Evolutionary conservation across 371 early-diverging fungal species (phyloP), one percentile per base, ranked within the genome.

Genomic region (Zychaea mexicana): DNA sequence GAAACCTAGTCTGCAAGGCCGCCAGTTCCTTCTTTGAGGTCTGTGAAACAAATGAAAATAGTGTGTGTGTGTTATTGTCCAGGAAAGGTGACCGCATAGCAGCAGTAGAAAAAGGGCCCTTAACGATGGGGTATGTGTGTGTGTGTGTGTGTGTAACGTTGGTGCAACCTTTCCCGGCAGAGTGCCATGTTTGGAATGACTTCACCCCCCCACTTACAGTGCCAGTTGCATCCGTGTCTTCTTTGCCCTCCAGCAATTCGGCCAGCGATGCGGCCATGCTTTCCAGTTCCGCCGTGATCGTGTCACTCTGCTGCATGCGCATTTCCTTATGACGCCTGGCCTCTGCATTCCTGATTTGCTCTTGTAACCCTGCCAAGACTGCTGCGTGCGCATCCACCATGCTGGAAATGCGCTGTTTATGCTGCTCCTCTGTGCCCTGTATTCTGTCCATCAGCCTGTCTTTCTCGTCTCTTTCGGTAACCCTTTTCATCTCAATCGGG

Each of bases 301-400:
- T 58, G 45, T 38, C 46, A 38, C 36, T 49, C 24, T 19, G 22
- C 6, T 22, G 49, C 22, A 49, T 19, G 21, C 38, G 38, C 15
- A 49, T 49, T 49, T 49, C 49, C 49, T 49, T 49, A 22, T 49
- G 49, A 8, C 24, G 6, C n/a, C 24, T 49, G 49, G 49, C 49
- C 24, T 49, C 49, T 24, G 49, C n/a, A 22, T 39, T 39, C 6
- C 39, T 58, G 7, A 58, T 38, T 39, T 58, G 27, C 15, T 58
- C 59, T 27, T 58, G 39, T 24, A 58, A 58, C n/a, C 45, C 59
- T 42, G 59, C 59, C 38, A 58, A 39, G n/a, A 58, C 59, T 22
- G 19, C 19, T 4, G 59, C 59, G 38, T 58, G 59, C 7, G 59
- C 33, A 45, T 58, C 59, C 3, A 15, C n/a, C 27, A 58, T 39